Evolutionary conservation across 73 alveolate species (phyloP), one percentile per base, ranked within the genome.

Genomic region (Uronychia binucleata): DNA sequence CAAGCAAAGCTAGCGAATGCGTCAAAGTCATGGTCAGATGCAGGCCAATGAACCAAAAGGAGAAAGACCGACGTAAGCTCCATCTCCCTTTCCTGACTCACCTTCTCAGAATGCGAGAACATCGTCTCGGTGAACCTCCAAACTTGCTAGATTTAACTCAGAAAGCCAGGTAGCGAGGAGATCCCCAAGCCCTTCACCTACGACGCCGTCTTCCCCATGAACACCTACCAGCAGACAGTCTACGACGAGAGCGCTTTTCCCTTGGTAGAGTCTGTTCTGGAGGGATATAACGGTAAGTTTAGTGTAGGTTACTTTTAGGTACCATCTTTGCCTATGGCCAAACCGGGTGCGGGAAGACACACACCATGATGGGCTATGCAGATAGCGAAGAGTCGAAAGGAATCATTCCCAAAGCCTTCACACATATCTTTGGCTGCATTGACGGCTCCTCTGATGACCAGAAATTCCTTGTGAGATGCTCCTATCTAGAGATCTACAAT

Each of bases 321-420:
- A 96, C 99, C 29, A 95, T 96, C 25, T 96, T 96, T 78, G 99
- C 99, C n/a, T 96, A 96, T 80, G 99, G 99, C 59, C 96, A 96
- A 83, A 96, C 99, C 0, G 99, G 98, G 14, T 88, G 94, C 30
- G 94, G 94, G 11, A 88, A 88, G 74, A 88, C 94, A 1, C 94
- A 88, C 35, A 88, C 94, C 11, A 88, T 88, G 94, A 57, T 88
- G 88, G 99, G 99, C 33, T 74, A 78, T 1, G 94, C 91, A 5
- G 92, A 80, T 28, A 85, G 81, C 31, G 97, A 94, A 0, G 93
- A 94, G 59, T 30, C 60, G 78, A 87, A 90, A 76, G 99, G 99
- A 26, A 91, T 97, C 34, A 97, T 97, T 8, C 99, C 99, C 0
- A 94, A 95, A 88, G 92, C 99, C 28, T 97, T 95, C 92, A 76